phyloP scores from a whole-genome alignment of 257 asterid species.

The Salvia hispanica region DNA sequence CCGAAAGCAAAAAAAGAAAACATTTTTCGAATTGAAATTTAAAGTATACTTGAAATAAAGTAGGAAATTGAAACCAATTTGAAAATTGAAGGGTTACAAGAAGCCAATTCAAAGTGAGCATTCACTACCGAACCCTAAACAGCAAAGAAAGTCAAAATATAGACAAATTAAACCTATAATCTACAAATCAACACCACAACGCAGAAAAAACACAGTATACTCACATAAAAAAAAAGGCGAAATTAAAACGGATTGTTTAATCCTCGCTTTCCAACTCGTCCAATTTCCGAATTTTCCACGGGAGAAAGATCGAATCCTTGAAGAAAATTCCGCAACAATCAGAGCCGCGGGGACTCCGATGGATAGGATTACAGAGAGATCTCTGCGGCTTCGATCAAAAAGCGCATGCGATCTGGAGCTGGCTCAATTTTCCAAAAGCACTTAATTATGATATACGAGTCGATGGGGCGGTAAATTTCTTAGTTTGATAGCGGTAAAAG shows the following conservation, averaged over 20 bases:
- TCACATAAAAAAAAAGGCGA: slow-evolving; percentile 2
- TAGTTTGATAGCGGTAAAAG: slow-evolving; percentile 29
- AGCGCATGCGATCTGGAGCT: slow-evolving; percentile 34
- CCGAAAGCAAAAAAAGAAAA: background rate
- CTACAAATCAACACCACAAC: slow-evolving; percentile 31
- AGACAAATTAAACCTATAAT: slow-evolving; percentile 8
- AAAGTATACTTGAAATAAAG: background rate
- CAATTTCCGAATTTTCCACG: background rate
- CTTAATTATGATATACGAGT: slow-evolving; percentile 27
- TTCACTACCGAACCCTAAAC: slow-evolving; percentile 33
- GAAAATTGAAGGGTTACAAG: background rate
- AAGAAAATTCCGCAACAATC: slow-evolving; percentile 5
- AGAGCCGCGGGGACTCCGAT: slow-evolving; percentile 35
- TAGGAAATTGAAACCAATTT: slow-evolving; percentile 19
- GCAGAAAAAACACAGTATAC: slow-evolving; percentile 19
- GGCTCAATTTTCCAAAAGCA: slow-evolving; percentile 28
- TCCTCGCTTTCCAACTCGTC: slow-evolving; percentile 23
- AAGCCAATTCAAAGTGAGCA: background rate
- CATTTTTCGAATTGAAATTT: background rate
- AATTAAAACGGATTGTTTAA: background rate
- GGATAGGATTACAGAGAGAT: slow-evolving; percentile 35
- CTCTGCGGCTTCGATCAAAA: slow-evolving; percentile 34
- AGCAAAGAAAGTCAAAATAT: slow-evolving; percentile 19
- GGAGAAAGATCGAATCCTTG: slow-evolving; percentile 3
- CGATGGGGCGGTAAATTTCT: slow-evolving; percentile 28